Conservation (phyloP, 495 filamentous ascomycete genomes). For the Jackrogersella multiformis region DNA sequence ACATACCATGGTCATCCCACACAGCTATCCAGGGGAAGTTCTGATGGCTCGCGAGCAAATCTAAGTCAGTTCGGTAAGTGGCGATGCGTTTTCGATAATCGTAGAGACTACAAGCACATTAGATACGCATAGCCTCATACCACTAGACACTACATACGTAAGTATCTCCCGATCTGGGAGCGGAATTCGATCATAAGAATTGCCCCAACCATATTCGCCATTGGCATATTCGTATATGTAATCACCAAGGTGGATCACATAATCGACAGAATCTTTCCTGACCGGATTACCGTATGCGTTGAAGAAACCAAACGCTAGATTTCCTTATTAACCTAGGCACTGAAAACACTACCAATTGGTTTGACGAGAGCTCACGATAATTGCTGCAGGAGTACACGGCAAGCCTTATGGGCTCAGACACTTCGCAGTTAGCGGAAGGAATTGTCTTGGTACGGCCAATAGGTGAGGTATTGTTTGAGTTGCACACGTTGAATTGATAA, state of each 20-base stretch:
- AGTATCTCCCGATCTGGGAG: constrained; percentile 62
- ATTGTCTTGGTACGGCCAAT: constrained; percentile 64
- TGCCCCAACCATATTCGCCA: constrained; percentile 65
- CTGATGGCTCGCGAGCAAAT: constrained; percentile 62
- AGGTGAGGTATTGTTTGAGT: constrained; percentile 54
- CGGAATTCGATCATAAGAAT: constrained; percentile 61
- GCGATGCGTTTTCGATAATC: constrained; percentile 69
- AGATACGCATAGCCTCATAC: constrained; percentile 7
- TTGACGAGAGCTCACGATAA: constrained; percentile 51
- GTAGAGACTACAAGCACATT: constrained; percentile 50
- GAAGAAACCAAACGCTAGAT: constrained; percentile 63
- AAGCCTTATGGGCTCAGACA: constrained; percentile 52
- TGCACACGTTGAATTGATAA: constrained; percentile 63
- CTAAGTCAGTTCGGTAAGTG: constrained; percentile 68
- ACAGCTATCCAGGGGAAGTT: constrained; percentile 71
- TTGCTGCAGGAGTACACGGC: constrained; percentile 65
- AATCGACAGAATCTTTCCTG: constrained; percentile 71
- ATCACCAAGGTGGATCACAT: constrained; percentile 70
- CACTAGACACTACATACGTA: constrained; percentile 43
- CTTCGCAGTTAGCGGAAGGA: constrained; percentile 50
- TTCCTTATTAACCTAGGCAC: constrained; percentile 11
- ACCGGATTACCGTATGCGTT: constrained; percentile 72
- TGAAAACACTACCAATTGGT: constrained; percentile 38
- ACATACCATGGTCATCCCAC: constrained; percentile 71
- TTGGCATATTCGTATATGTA: constrained; percentile 71